A percentile compares a stretch with the other conserved stretches of the same genome.
phyloP scores from a whole-genome alignment of 148 eudicot genomes.

The Heliosperma pusillum region DNA sequence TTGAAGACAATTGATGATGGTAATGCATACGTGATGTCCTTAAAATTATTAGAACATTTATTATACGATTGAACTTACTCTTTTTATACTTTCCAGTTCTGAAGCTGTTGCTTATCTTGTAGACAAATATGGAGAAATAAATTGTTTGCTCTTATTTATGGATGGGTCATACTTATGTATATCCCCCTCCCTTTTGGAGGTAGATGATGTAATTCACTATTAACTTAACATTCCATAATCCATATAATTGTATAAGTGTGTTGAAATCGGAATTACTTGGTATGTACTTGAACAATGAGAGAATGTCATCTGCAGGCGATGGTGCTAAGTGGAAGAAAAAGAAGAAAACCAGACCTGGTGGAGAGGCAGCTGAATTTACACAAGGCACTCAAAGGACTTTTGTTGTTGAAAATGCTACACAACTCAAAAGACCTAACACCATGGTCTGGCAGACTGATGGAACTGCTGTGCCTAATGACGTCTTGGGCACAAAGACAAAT shows the following conservation, averaged over 20 bases:
- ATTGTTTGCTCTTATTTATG: background rate
- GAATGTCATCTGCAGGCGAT: constrained; percentile 51
- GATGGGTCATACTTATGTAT: background rate
- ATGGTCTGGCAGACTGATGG: constrained; percentile 35
- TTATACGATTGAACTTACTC: background rate
- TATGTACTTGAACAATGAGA: background rate
- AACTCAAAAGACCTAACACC: constrained; percentile 41
- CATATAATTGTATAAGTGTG: background rate
- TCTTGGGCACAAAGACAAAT: constrained; percentile 32
- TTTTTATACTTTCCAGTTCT: background rate
- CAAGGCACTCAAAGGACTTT: constrained; percentile 28
- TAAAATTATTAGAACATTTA: too few species aligned
- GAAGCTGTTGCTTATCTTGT: background rate
- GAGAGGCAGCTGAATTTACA: constrained; percentile 32
- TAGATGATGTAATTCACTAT: background rate
- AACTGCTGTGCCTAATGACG: constrained; percentile 36
- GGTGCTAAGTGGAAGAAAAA: constrained; percentile 75
- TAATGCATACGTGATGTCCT: too few species aligned
- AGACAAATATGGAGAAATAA: background rate
- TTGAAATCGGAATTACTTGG: background rate
- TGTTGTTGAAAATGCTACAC: constrained; percentile 39
- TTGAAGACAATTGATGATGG: background rate
- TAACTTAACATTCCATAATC: background rate
- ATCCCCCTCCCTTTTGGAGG: background rate
- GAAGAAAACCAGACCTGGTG: constrained; percentile 51